Evolutionary conservation across 148 eudicot species (phyloP).

Genomic region (Silene latifolia): DNA sequence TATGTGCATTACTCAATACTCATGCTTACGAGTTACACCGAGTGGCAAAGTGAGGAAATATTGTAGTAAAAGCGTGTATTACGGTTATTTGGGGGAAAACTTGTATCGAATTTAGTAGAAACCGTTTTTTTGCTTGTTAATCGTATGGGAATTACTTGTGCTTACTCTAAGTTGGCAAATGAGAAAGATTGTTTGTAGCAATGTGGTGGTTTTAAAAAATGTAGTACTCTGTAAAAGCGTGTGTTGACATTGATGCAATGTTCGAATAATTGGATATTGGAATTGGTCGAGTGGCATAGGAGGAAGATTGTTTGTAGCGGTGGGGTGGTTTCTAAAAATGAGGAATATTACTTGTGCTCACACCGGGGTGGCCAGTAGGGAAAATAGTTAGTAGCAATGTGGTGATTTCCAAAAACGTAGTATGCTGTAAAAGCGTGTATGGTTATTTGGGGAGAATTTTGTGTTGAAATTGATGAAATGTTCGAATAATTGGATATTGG

Average conservation of each 20-base stretch:
- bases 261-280: background rate
- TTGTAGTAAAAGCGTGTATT: too few species aligned
- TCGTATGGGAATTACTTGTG: too few species aligned
- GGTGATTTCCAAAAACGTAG: background rate
- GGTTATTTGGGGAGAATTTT: background rate
- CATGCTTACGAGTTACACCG: too few species aligned
- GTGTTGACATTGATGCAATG: background rate
- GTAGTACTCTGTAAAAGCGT: too few species aligned
- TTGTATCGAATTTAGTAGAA: too few species aligned
- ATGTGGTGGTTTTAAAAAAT: background rate
- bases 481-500: background rate
- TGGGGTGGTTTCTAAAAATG: background rate
- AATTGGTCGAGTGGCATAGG: background rate
- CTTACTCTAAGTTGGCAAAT: background rate
- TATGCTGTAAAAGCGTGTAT: too few species aligned
- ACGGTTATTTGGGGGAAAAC: too few species aligned
- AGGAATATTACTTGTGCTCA: too few species aligned
- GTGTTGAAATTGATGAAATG: background rate
- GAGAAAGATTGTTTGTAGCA: background rate
- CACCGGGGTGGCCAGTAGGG: background rate
- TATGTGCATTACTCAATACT: too few species aligned
- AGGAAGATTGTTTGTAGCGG: too few species aligned
- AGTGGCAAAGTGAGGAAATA: too few species aligned
- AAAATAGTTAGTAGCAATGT: background rate
- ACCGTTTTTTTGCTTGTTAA: too few species aligned